phyloP scores from a whole-genome alignment of 1,284 basidiomycete species.

The Fomitiporia mediterranea region DNA sequence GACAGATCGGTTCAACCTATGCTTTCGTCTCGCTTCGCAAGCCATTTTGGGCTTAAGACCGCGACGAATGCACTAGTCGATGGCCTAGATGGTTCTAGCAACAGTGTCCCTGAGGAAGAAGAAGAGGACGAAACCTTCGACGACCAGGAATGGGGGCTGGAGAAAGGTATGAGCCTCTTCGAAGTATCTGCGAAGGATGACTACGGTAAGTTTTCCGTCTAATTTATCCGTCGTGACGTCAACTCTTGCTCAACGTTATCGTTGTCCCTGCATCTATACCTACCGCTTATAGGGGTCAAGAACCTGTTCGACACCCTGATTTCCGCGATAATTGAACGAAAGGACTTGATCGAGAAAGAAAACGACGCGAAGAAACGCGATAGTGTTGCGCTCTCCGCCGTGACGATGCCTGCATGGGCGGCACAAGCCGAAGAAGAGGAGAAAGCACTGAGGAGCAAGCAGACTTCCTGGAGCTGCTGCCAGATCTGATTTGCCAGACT shows the following conservation, averaged over 20 bases:
- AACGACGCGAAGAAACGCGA: conserved; percentile 74
- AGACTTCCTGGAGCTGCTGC: conserved; percentile 64
- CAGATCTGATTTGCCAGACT: conserved; percentile 26
- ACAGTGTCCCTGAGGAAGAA: conserved; percentile 59
- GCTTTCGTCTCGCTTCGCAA: conserved; percentile 46
- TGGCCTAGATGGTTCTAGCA: conserved; percentile 53
- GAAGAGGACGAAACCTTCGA: conserved; percentile 46
- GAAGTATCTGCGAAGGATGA: conserved; percentile 86
- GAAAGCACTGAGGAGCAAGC: conserved; percentile 48
- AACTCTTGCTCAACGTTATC: background rate
- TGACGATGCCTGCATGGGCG: conserved; percentile 63
- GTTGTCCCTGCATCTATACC: background rate
- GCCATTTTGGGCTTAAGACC: conserved; percentile 42
- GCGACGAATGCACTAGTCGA: conserved; percentile 47
- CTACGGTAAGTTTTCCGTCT: conserved; percentile 46
- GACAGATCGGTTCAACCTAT: conserved; percentile 8
- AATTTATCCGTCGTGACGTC: conserved; percentile 1
- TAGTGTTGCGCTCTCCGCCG: conserved; percentile 66
- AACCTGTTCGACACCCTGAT: conserved; percentile 74
- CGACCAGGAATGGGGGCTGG: conserved; percentile 68
- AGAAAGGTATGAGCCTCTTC: conserved; percentile 76
- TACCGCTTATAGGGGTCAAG: conserved; percentile 56
- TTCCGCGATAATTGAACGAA: conserved; percentile 66
- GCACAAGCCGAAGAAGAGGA: conserved; percentile 78
- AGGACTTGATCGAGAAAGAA: conserved; percentile 73